Evolutionary conservation across 257 asterid genomes (phyloP).

Genomic region (Handroanthus guayacan): DNA sequence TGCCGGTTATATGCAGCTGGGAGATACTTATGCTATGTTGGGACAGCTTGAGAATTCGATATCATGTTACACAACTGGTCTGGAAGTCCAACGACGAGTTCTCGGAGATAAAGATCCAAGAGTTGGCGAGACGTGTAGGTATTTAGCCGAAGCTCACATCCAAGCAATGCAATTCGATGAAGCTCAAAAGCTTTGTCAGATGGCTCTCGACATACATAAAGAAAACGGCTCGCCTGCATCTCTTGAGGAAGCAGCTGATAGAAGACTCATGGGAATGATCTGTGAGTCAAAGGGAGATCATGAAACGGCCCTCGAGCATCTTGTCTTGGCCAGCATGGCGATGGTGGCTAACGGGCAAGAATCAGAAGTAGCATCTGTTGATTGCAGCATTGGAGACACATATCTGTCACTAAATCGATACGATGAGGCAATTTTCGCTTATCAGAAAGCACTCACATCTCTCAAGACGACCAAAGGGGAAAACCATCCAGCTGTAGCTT

Average conservation of each 20-base stretch:
- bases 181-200: constrained; percentile 80
- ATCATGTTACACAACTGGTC: constrained; percentile 65
- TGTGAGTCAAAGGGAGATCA: constrained; percentile 87
- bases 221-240: constrained; percentile 77
- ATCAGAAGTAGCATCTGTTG: constrained; percentile 82
- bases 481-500: constrained; percentile 89
- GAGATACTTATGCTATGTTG: constrained; percentile 87
- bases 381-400: constrained; percentile 88
- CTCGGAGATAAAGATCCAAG: constrained; percentile 86
- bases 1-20: constrained; percentile 94
- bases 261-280: constrained; percentile 91
- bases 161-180: constrained; percentile 92
- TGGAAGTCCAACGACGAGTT: constrained; percentile 70
- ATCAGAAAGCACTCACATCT: constrained; percentile 86
- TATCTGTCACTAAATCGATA: constrained; percentile 80
- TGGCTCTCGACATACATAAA: constrained; percentile 84
- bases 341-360: constrained; percentile 93
- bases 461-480: constrained; percentile 89
- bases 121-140: constrained; percentile 90
- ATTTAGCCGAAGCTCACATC: constrained; percentile 89
- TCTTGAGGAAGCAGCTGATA: constrained; percentile 87
- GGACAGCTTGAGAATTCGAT: constrained; percentile 89
- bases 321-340: constrained; percentile 94
- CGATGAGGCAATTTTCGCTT: constrained; percentile 88
- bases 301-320: constrained; percentile 92